phyloP scores from a whole-genome alignment of 176 grass and related monocot species.

The Carex scoparia region DNA sequence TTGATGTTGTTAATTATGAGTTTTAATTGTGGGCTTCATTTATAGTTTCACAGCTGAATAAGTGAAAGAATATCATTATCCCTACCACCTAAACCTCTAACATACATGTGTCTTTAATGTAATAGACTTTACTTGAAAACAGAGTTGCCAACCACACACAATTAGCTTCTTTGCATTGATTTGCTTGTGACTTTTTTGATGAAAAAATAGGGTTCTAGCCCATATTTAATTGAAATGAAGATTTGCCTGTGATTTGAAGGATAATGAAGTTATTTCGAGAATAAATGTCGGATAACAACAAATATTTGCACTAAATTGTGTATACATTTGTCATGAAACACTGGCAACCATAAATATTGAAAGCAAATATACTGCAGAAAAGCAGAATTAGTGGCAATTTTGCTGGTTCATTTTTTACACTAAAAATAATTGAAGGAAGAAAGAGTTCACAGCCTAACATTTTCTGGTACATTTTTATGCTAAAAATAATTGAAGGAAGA shows the following conservation, averaged over 20 bases:
- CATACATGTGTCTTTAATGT: background rate
- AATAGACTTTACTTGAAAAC: background rate
- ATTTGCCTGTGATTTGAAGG: background rate
- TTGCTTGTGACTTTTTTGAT: background rate
- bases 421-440: background rate
- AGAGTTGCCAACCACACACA: background rate
- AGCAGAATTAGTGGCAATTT: background rate
- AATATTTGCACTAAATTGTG: background rate
- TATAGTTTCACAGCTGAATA: background rate
- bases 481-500: background rate
- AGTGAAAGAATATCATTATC: background rate
- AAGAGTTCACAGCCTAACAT: no score
- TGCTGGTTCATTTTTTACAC: background rate
- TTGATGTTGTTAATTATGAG: background rate
- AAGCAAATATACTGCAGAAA: background rate
- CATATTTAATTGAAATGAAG: no score
- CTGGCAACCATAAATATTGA: background rate
- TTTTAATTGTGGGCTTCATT: background rate
- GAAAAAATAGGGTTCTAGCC: no score
- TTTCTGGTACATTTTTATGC: background rate
- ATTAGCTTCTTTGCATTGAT: background rate
- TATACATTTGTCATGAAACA: background rate
- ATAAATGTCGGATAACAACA: background rate
- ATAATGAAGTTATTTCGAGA: background rate
- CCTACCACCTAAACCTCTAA: conserved; percentile 13